Evolutionary conservation across 169 alveolate genomes (phyloP).

Genomic region (Plasmodium falciparum): DNA sequence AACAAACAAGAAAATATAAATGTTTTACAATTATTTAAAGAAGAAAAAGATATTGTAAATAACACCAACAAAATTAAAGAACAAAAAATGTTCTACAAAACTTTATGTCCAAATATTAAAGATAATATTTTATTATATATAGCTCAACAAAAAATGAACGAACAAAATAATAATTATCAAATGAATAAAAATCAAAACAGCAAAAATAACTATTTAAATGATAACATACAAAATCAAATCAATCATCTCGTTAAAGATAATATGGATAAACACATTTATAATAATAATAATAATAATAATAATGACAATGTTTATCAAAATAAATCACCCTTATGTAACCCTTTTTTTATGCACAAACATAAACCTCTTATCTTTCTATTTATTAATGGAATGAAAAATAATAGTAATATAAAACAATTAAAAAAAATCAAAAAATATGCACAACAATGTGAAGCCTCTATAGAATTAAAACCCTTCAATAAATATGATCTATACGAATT

Average conservation of each 20-base stretch:
- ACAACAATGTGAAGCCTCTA: conserved; percentile 78
- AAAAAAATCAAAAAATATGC: conserved; percentile 78
- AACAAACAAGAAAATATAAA: conserved; percentile 5
- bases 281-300: conserved; percentile 31
- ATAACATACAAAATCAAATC: too few relatives aligned
- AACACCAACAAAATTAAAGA: background rate
- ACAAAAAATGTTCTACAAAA: conserved; percentile 18
- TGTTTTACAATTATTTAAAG: conserved; percentile 33
- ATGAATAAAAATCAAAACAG: background rate
- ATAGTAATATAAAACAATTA: conserved; percentile 15
- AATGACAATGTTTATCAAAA: background rate
- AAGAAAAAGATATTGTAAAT: background rate
- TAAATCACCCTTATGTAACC: conserved; percentile 73
- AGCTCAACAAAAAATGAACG: conserved; percentile 56
- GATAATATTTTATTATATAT: conserved; percentile 47
- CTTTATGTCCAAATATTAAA: conserved; percentile 32
- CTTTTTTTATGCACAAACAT: conserved; percentile 59
- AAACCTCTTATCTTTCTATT: conserved; percentile 69
- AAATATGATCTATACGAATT: conserved; percentile 71
- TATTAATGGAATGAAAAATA: conserved; percentile 53
- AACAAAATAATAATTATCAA: background rate
- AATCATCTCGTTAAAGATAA: too few relatives aligned
- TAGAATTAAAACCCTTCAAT: conserved; percentile 75
- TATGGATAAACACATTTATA: too few relatives aligned
- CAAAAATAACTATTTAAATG: background rate